phyloP scores from a whole-genome alignment of 2,329 filamentous ascomycete genomes.

The Colletotrichum endophyticum region DNA sequence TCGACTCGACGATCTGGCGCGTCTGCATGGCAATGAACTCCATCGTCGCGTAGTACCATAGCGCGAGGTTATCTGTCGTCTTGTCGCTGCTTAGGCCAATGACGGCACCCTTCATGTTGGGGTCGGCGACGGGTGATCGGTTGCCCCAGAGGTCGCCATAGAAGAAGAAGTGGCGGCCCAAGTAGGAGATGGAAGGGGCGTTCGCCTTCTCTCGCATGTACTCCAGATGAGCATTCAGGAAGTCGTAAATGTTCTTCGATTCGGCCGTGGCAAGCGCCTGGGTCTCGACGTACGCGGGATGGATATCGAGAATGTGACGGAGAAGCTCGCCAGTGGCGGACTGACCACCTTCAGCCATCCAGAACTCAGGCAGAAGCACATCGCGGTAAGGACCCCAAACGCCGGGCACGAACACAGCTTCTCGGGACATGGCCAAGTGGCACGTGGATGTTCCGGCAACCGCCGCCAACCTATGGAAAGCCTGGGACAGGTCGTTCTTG shows the following conservation, averaged over 20 bases:
- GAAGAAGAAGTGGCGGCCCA: constrained; percentile 96
- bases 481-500: constrained; percentile 88
- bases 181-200: constrained; percentile 81
- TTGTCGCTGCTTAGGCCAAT: constrained; percentile 89
- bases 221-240: constrained; percentile 85
- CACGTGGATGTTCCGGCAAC: constrained; percentile 98
- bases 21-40: constrained; percentile 99
- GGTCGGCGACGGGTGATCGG: constrained; percentile 89
- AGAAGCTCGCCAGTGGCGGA: constrained; percentile 94
- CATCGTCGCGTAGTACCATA: constrained; percentile 95
- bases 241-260: constrained; percentile 92
- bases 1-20: constrained; percentile 89
- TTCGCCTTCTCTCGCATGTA: constrained; percentile 72
- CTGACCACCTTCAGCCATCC: constrained; percentile 97
- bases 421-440: constrained; percentile 92
- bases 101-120: constrained; percentile 89
- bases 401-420: constrained; percentile 91
- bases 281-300: constrained; percentile 86
- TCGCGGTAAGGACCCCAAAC: constrained; percentile 98
- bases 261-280: constrained; percentile 79
- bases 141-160: constrained; percentile 98
- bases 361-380: constrained; percentile 87
- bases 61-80: constrained; percentile 82
- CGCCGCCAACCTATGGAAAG: constrained; percentile 89
- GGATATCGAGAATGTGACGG: constrained; percentile 93